Evolutionary conservation across 257 asterid species (phyloP).

Genomic region (Gentiana dahurica): DNA sequence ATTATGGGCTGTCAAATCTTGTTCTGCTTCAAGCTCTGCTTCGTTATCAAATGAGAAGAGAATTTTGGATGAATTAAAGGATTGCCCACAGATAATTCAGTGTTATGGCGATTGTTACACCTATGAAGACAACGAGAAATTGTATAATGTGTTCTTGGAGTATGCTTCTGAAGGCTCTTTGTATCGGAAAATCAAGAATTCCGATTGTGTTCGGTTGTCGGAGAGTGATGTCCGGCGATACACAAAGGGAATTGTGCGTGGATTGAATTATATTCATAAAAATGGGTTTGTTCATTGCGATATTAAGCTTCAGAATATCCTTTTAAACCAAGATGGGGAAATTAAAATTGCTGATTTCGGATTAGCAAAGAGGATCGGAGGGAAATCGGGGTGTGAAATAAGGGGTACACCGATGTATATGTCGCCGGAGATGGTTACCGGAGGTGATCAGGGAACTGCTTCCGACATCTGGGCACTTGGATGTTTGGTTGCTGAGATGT

Average conservation of each 20-base stretch:
- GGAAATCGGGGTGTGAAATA: conserved; percentile 22
- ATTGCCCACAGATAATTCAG: conserved; percentile 50
- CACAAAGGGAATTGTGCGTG: conserved; percentile 39
- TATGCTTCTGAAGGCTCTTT: conserved; percentile 65
- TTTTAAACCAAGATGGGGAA: conserved; percentile 29
- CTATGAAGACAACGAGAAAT: conserved; percentile 50
- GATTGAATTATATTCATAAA: conserved; percentile 47
- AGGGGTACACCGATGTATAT: conserved; percentile 87
- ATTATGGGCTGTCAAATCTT: conserved; percentile 69
- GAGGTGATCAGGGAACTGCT: conserved; percentile 47
- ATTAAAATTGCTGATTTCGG: conserved; percentile 82
- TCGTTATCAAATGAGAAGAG: conserved; percentile 47
- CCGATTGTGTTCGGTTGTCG: conserved; percentile 20
- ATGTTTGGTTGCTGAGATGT: conserved; percentile 69
- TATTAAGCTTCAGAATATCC: conserved; percentile 71
- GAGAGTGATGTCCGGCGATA: conserved; percentile 37
- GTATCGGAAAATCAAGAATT: conserved; percentile 30
- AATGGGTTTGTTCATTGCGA: conserved; percentile 80
- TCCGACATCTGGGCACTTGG: conserved; percentile 91
- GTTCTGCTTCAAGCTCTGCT: conserved; percentile 29
- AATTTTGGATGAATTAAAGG: conserved; percentile 41
- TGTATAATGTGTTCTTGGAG: conserved; percentile 75
- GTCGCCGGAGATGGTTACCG: conserved; percentile 85
- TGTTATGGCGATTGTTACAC: conserved; percentile 58
- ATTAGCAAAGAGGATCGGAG: conserved; percentile 39